Conservation (phyloP, 306 rosid genomes). For the Pueraria montana region DNA sequence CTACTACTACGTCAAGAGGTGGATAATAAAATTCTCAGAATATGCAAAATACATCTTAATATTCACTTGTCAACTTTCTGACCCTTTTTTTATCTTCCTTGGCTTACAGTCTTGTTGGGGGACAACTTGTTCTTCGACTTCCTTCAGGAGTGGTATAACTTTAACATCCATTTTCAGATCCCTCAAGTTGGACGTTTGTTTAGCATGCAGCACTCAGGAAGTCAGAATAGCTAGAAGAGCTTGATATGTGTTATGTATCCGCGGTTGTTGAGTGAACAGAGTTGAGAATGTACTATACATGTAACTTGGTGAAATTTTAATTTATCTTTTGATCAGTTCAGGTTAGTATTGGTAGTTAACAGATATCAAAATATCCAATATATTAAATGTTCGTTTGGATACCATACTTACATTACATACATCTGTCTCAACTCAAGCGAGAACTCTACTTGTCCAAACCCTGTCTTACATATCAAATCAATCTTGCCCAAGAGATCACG, state of each 20-base stretch:
- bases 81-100: constrained; percentile 25
- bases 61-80: constrained; percentile 39
- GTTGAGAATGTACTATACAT: constrained; percentile 40
- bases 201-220: not conserved
- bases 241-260: constrained; percentile 22
- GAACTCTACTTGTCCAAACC: too few species aligned
- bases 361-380: too few species aligned
- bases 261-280: not conserved
- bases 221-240: constrained; percentile 14
- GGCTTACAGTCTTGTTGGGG: constrained; percentile 70
- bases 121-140: constrained; percentile 80
- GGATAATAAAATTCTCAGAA: constrained; percentile 19
- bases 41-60: constrained; percentile 12
- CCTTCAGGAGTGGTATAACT: constrained; percentile 78
- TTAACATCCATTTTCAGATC: constrained; percentile 16
- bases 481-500: too few species aligned
- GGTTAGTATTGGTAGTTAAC: not conserved
- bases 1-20: constrained; percentile 85
- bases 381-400: too few species aligned
- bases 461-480: too few species aligned
- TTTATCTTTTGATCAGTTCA: not conserved
- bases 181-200: constrained; percentile 26
- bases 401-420: too few species aligned
- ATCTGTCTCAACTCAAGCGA: too few species aligned
- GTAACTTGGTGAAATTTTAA: constrained; percentile 23